These are phyloP conservation scores for Corchorus olitorius DNA, from an alignment of 345 rosid genomes.

Conservation along the genomic window DNA sequence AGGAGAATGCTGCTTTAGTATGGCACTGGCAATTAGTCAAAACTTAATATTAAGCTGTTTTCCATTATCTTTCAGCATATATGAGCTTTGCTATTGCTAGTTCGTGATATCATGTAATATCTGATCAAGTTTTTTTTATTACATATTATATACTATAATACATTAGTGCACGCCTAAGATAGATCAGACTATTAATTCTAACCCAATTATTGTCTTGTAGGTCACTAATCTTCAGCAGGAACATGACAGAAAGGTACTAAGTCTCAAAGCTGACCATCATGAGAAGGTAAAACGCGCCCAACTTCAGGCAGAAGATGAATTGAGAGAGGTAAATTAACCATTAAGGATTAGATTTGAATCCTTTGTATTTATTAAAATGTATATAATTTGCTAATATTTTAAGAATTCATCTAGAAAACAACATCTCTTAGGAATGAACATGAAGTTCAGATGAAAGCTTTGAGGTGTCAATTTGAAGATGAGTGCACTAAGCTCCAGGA, in stretches of 20 bases:
- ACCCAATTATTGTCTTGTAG: too few relatives aligned
- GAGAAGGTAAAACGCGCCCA: too few relatives aligned
- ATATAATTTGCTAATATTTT: slow-evolving; percentile 11
- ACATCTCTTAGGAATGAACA: slow-evolving; percentile 61
- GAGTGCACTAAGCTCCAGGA: slow-evolving; percentile 70
- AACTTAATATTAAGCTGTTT: slow-evolving; percentile 24
- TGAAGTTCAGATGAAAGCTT: slow-evolving; percentile 73
- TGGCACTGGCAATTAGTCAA: slow-evolving; percentile 28
- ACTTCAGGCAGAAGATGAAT: too few relatives aligned
- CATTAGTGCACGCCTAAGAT: too few relatives aligned
- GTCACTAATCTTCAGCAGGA: too few relatives aligned
- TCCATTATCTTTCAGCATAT: slow-evolving; percentile 8
- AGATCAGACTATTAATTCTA: too few relatives aligned
- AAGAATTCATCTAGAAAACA: slow-evolving; percentile 47
- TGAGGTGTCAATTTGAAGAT: slow-evolving; percentile 71
- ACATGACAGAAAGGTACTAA: too few relatives aligned
- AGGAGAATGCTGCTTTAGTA: slow-evolving; percentile 76
- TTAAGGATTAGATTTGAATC: slow-evolving; percentile 12
- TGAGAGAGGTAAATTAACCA: slow-evolving; percentile 53
- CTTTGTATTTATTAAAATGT: slow-evolving; percentile 14
- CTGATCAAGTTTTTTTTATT: slow-evolving; percentile 1
- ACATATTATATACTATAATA: slow-evolving; percentile 32
- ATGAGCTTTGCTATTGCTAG: background rate
- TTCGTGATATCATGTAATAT: background rate
- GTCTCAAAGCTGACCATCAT: too few relatives aligned